Conservation (phyloP, 176 grass and related monocot species). For the Oryza brachyantha region DNA sequence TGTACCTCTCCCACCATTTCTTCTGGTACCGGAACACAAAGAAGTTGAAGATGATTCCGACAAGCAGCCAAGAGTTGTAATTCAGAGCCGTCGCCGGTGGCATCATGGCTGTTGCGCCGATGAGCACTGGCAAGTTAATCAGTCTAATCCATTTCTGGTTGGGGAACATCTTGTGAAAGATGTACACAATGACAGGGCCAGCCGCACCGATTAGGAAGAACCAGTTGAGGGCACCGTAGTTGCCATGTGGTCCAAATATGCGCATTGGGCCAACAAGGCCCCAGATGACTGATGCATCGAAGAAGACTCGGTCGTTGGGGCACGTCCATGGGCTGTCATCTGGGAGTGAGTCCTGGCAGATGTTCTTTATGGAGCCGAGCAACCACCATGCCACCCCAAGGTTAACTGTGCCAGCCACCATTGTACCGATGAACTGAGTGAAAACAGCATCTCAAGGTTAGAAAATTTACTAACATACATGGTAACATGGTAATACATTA, state of each 20-base stretch:
- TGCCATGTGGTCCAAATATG: constrained; percentile 60
- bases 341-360: constrained; percentile 50
- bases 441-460: constrained; percentile 17
- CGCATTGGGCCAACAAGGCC: constrained; percentile 53
- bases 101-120: constrained; percentile 64
- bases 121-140: constrained; percentile 82
- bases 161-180: constrained; percentile 57
- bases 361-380: constrained; percentile 54
- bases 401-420: constrained; percentile 70
- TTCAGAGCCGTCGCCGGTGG: constrained; percentile 67
- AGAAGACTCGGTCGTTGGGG: constrained; percentile 64
- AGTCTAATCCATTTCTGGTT: constrained; percentile 56
- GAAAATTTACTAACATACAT: background rate
- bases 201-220: constrained; percentile 63
- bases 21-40: constrained; percentile 68
- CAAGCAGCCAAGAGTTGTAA: constrained; percentile 66
- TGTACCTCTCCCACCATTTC: constrained; percentile 85
- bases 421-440: constrained; percentile 55
- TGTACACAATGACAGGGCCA: constrained; percentile 63
- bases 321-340: constrained; percentile 83
- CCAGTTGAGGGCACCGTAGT: constrained; percentile 64
- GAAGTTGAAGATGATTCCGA: constrained; percentile 80
- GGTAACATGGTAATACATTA: background rate
- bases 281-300: constrained; percentile 85
- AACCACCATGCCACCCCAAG: constrained; percentile 71